Evolutionary conservation across 2,329 filamentous ascomycete genomes (phyloP).

Genomic region (Calycina marina): DNA sequence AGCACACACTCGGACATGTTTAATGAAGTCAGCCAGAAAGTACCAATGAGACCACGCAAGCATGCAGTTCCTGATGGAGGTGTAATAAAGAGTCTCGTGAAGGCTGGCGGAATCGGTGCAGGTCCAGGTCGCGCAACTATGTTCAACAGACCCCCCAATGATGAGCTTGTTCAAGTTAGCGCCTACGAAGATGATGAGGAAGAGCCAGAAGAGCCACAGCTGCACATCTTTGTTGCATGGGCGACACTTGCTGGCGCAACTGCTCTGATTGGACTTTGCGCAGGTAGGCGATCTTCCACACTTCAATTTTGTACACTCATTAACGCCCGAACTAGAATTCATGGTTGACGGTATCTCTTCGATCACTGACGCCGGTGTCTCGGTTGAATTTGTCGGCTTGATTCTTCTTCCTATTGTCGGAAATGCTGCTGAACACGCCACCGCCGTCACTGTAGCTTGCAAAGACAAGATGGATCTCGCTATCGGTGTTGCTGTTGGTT

Average conservation of each 20-base stretch:
- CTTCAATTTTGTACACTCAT: neutral
- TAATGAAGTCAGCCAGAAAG: constrained; percentile 66
- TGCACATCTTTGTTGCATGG: constrained; percentile 59
- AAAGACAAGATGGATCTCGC: constrained; percentile 64
- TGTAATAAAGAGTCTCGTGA: constrained; percentile 18
- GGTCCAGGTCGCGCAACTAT: constrained; percentile 17
- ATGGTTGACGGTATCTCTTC: constrained; percentile 62
- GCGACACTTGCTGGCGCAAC: constrained; percentile 58
- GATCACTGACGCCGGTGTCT: constrained; percentile 60
- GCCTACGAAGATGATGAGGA: constrained; percentile 40
- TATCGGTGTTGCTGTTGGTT: constrained; percentile 71
- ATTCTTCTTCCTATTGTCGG: constrained; percentile 72
- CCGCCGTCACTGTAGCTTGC: constrained; percentile 64
- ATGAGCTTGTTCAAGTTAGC: constrained; percentile 28
- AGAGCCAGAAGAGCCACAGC: constrained; percentile 58
- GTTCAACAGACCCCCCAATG: constrained; percentile 13
- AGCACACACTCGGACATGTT: constrained; percentile 73
- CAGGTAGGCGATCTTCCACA: constrained; percentile 19
- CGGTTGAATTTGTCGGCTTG: constrained; percentile 67
- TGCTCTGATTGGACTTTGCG: constrained; percentile 56
- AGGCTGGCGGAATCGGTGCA: constrained; percentile 20
- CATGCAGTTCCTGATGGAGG: constrained; percentile 22
- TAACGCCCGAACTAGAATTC: constrained; percentile 35
- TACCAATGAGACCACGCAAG: constrained; percentile 40
- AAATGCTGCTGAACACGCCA: constrained; percentile 71